phyloP scores from a whole-genome alignment of 768 basidiomycete species.

The Cystofilobasidium ferigula region DNA sequence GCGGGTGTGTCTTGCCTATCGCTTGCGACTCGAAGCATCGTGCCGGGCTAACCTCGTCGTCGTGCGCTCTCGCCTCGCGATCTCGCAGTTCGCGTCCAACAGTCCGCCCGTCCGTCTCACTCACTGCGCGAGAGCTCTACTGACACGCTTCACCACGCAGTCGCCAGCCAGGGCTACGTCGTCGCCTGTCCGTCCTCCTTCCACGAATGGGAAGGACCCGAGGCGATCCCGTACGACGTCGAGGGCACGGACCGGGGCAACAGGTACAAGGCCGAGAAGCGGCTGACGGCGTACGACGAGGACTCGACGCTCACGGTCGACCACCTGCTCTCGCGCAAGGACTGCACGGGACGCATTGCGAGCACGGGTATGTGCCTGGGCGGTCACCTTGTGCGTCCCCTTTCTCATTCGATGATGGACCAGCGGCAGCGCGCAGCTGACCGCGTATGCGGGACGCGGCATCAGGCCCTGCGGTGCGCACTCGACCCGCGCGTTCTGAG shows the following conservation, averaged over 20 bases:
- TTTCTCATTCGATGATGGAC: too few relatives aligned
- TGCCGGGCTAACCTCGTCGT: background rate
- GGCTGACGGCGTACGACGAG: slow-evolving; percentile 76
- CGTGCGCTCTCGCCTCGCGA: background rate
- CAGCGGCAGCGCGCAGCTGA: background rate
- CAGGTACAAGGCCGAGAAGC: slow-evolving; percentile 64
- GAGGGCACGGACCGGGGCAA: slow-evolving; percentile 56
- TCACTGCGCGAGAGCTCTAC: too few relatives aligned
- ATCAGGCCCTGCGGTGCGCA: slow-evolving; percentile 46
- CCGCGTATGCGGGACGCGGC: too few relatives aligned
- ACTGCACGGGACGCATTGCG: slow-evolving; percentile 86
- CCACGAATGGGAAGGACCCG: slow-evolving; percentile 85
- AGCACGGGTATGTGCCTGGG: slow-evolving; percentile 32
- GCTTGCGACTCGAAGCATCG: too few relatives aligned
- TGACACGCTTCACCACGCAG: slow-evolving; percentile 61
- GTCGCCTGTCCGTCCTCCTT: slow-evolving; percentile 44
- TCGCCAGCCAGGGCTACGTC: slow-evolving; percentile 49
- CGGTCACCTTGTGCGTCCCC: slow-evolving; percentile 28
- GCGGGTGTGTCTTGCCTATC: slow-evolving; percentile 39
- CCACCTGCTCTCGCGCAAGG: slow-evolving; percentile 56
- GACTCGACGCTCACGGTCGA: slow-evolving; percentile 71
- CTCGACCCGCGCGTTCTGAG: slow-evolving; percentile 74
- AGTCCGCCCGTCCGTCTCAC: slow-evolving; percentile 12
- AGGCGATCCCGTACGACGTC: slow-evolving; percentile 47
- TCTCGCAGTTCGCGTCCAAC: slow-evolving; percentile 14